Conservation (phyloP, 2,329 filamentous ascomycete genomes). For the Arthrobotrys iridis region DNA sequence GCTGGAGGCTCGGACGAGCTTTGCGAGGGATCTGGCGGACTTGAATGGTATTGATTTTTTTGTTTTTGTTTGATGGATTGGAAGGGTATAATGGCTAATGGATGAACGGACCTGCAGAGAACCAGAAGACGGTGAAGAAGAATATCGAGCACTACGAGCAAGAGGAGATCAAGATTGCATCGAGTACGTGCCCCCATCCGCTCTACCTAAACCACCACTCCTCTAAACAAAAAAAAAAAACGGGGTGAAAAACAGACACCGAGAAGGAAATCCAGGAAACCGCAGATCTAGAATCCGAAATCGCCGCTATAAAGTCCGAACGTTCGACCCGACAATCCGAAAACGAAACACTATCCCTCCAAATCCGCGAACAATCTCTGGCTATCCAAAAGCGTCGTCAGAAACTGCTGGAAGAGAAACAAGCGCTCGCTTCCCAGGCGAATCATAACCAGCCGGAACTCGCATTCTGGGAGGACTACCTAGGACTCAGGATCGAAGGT, state of each 20-base stretch:
- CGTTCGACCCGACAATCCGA: conserved; percentile 70
- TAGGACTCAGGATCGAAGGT: conserved; percentile 89
- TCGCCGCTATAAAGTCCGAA: conserved; percentile 69
- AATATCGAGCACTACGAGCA: conserved; percentile 57
- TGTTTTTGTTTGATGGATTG: conserved; percentile 2
- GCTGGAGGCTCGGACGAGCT: conserved; percentile 91
- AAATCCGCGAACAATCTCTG: conserved; percentile 74
- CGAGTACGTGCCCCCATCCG: conserved; percentile 42
- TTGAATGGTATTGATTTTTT: conserved; percentile 74
- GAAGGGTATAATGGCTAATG: background rate
- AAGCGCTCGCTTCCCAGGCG: conserved; percentile 80
- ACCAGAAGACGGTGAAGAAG: conserved; percentile 56
- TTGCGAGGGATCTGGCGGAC: conserved; percentile 88
- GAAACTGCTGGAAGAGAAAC: conserved; percentile 65
- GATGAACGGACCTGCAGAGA: conserved; percentile 33
- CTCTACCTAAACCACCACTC: conserved; percentile 38
- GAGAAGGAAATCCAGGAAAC: conserved; percentile 71
- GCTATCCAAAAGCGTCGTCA: conserved; percentile 68
- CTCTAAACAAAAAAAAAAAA: background rate
- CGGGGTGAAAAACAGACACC: conserved; percentile 2
- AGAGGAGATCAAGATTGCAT: conserved; percentile 55
- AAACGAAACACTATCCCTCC: conserved; percentile 69
- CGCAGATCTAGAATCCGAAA: conserved; percentile 75
- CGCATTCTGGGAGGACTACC: conserved; percentile 92
- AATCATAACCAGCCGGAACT: conserved; percentile 92